Base-by-base conservation (phyloP, 306 rosid genomes). In the Fragaria iinumae region DNA sequence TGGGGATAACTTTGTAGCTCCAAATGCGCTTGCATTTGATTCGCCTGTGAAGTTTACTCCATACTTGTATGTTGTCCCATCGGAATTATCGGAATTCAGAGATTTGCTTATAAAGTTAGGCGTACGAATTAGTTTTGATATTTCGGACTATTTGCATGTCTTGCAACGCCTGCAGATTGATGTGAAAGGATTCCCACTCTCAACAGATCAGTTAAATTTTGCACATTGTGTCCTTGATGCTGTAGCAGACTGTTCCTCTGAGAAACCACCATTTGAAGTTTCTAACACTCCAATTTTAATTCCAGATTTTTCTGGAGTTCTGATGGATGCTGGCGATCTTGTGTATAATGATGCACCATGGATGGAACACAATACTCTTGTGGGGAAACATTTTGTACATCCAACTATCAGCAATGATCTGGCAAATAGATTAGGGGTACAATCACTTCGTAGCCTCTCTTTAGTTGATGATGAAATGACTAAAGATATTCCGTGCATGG, bases 301-400 rank as follows among this genome's bases (percentile, higher is more conserved):
- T 87, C 98, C 98, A 34, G 93, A 92, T 81, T 66, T 87, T 84
- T 87, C 79, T 89, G 95, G 93, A 83, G 87, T 88, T 88, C 85
- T 94, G 84, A 80, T 88, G 90, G 76, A 70, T 73, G 87, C 86
- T 21, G 88, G 80, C 65, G 88, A 90, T 90, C 88, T 94, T 80
- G 95, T 92, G 45, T 92, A 88, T 87, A 94, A 94, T 83, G 98
- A 94, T 78, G 98, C 97, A 73, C 98, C 98, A 74, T 94, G 98
- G 98, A 82, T 94, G 88, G 95, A 90, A 72, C 87, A 80, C 74
- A 90, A 73, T 86, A 84, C 92, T 82, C 89, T 85, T 57, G 76
- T 77, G 77, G 96, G 93, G 53, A 94, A 91, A 73, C 90, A 80
- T 76, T 91, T 86, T 83, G 80, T 92, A 60, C 98, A 94, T 90